A percentile compares a stretch with the other conserved stretches of the same genome.
phyloP scores from a whole-genome alignment of 1,284 basidiomycete species.

The Ceratobasidium sp. region DNA sequence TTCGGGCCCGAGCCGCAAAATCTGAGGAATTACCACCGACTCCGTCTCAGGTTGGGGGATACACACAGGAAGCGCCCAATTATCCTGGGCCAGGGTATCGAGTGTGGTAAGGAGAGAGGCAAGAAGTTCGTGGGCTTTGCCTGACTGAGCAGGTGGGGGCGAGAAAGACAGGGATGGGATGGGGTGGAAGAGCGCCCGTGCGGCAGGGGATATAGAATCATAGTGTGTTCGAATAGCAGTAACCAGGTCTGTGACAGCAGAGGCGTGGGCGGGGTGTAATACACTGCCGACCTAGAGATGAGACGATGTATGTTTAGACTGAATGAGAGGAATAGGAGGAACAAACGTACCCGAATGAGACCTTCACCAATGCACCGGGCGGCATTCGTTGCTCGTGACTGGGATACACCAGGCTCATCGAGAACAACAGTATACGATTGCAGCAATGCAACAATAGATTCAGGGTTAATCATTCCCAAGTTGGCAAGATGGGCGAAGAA shows the following conservation, averaged over 20 bases:
- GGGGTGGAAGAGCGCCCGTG: constrained; percentile 22
- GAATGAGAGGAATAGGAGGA: constrained; percentile 15
- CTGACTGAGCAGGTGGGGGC: constrained; percentile 24
- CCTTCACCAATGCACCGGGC: constrained; percentile 89
- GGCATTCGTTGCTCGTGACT: constrained; percentile 84
- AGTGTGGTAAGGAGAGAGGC: constrained; percentile 14
- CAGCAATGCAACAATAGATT: constrained; percentile 80
- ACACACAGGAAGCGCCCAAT: constrained; percentile 36
- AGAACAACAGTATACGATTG: constrained; percentile 85
- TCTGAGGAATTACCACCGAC: constrained; percentile 31
- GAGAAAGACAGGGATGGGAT: constrained; percentile 21
- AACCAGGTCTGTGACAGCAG: constrained; percentile 70
- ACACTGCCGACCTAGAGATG: constrained; percentile 47
- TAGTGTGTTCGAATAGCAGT: constrained; percentile 71
- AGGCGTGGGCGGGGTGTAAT: constrained; percentile 49
- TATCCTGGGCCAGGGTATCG: constrained; percentile 28
- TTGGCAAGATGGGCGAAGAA: constrained; percentile 89
- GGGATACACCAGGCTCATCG: constrained; percentile 90
- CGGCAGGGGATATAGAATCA: constrained; percentile 64
- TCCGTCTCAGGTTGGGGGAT: constrained; percentile 39
- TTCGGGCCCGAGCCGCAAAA: constrained; percentile 34
- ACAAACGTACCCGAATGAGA: constrained; percentile 74
- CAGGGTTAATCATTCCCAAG: constrained; percentile 75
- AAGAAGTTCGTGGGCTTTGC: constrained; percentile 30
- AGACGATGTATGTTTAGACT: constrained; percentile 46